Percentiles rank a stretch among this genome's conserved stretches.
Conservation (phyloP, 2,329 filamentous ascomycete species). For the Orbilia oligospora region DNA sequence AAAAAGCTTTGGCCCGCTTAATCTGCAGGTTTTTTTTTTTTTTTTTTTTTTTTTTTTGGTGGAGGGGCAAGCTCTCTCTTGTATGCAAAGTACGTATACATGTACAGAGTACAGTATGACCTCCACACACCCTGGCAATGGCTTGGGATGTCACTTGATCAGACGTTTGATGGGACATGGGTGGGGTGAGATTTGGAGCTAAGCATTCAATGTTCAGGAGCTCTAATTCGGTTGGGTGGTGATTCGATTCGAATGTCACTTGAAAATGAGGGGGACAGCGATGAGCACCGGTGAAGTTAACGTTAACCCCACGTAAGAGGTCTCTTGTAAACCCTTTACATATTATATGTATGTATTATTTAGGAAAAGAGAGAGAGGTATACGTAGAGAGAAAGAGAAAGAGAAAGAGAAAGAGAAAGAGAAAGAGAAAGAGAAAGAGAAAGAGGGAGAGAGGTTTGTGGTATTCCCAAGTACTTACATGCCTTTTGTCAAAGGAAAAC, state of each 20-base stretch:
- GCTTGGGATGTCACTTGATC: conserved; percentile 60
- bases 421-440: too few species aligned
- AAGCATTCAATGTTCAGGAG: too few species aligned
- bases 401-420: too few species aligned
- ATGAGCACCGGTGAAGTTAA: not conserved
- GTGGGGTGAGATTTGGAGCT: conserved; percentile 36
- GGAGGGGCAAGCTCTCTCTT: conserved; percentile 7
- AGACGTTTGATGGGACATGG: conserved; percentile 54
- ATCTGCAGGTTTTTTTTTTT: conserved; percentile 39
- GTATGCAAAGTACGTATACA: not conserved
- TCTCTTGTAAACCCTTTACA: not conserved
- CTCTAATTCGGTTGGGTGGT: conserved; percentile 39
- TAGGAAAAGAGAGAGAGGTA: too few species aligned
- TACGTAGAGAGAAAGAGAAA: too few species aligned
- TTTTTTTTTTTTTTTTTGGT: conserved; percentile 16
- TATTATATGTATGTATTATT: not conserved
- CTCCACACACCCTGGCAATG: conserved; percentile 38
- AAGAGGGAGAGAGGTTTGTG: too few species aligned
- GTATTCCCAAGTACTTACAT: not conserved
- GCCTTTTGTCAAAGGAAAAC: not conserved
- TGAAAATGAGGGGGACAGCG: conserved; percentile 25
- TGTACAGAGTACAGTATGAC: conserved; percentile 3
- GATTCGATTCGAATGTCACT: conserved; percentile 49
- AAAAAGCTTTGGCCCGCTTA: conserved; percentile 56
- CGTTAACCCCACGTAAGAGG: conserved; percentile 48